These are phyloP conservation scores for Candida mesenterica DNA, from an alignment of 1,139 yeast genomes.

Conservation along the genomic window DNA sequence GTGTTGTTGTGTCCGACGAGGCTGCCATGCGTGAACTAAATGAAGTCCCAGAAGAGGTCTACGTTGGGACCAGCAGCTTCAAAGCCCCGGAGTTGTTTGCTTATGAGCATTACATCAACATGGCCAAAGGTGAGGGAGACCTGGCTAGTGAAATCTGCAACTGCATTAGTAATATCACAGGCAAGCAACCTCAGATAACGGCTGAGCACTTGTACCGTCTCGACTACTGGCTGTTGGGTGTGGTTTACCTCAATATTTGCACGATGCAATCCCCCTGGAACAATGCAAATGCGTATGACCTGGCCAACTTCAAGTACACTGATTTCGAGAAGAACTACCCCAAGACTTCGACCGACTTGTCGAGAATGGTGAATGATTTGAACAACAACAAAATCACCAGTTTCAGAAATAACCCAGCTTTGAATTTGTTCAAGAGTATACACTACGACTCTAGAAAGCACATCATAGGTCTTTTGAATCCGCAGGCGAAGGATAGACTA, in stretches of 20 bases:
- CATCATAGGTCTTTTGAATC: constrained; percentile 36
- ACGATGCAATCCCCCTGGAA: constrained; percentile 51
- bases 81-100: constrained; percentile 54
- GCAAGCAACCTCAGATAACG: constrained; percentile 14
- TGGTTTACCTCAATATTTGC: constrained; percentile 45
- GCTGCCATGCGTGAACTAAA: constrained; percentile 16
- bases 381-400: constrained; percentile 14
- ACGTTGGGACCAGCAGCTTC: constrained; percentile 52
- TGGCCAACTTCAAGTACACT: constrained; percentile 12
- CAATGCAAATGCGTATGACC: constrained; percentile 27
- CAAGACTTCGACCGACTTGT: constrained; percentile 5
- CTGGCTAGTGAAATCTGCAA: background rate
- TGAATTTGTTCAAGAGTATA: constrained; percentile 33
- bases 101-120: constrained; percentile 19
- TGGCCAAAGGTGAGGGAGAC: constrained; percentile 12
- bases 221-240: constrained; percentile 55
- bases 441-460: constrained; percentile 39
- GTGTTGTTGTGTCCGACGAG: constrained; percentile 26
- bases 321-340: constrained; percentile 15
- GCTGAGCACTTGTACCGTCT: constrained; percentile 19
- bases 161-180: background rate
- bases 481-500: constrained; percentile 25
- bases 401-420: constrained; percentile 29
- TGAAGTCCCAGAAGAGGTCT: constrained; percentile 26
- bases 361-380: constrained; percentile 13